Percentiles rank a stretch among this genome's conserved stretches.
Evolutionary conservation across 1,139 yeast species (phyloP).

Genomic region (Candida gigantensis): DNA sequence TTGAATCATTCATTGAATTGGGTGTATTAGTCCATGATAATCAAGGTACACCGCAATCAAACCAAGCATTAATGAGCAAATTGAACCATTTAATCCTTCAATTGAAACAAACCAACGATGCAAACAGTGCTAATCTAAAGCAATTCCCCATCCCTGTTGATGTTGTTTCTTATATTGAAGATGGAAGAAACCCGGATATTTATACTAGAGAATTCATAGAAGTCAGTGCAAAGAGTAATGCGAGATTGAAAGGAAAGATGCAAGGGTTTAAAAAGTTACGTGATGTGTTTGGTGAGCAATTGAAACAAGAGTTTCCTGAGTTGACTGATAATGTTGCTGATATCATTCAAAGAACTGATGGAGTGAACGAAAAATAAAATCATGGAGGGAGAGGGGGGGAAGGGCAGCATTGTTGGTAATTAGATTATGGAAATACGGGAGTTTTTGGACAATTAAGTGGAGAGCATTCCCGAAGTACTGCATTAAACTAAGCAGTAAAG

Average conservation of each 20-base stretch:
- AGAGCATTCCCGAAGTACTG: too few relatives aligned
- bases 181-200: conserved; percentile 95
- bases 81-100: conserved; percentile 43
- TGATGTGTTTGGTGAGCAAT: conserved; percentile 66
- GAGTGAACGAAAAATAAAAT: too few relatives aligned
- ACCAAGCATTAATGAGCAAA: conserved; percentile 43
- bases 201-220: conserved; percentile 96
- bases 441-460: too few relatives aligned
- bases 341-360: conserved; percentile 27
- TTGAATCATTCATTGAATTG: conserved; percentile 84
- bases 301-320: conserved; percentile 77
- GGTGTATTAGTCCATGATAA: conserved; percentile 93
- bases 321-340: conserved; percentile 45
- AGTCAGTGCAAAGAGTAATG: conserved; percentile 85
- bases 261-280: conserved; percentile 58
- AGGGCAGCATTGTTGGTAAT: too few relatives aligned
- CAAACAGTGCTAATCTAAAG: conserved; percentile 17
- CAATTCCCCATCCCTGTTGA: conserved; percentile 68
- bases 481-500: too few relatives aligned
- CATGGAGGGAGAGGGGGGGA: too few relatives aligned
- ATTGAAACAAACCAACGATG: conserved; percentile 24
- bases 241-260: conserved; percentile 82
- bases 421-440: too few relatives aligned
- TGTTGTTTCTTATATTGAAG: conserved; percentile 83
- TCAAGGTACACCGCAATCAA: conserved; percentile 69